Evolutionary conservation across 345 rosid species (phyloP).

Genomic region (Hypericum androsaemum): DNA sequence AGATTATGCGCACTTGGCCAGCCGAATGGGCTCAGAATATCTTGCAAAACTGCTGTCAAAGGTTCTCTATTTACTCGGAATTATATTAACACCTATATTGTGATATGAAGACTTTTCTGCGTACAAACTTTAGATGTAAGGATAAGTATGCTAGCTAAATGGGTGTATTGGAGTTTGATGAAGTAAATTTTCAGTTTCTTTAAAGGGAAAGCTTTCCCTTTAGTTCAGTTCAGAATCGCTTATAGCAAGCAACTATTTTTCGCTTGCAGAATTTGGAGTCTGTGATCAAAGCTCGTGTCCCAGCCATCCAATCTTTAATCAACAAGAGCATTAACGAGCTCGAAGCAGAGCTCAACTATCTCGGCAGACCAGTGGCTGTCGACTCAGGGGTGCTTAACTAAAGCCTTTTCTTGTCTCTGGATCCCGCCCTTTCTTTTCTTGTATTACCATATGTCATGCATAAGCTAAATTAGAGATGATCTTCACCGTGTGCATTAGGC

Average conservation of each 20-base stretch:
- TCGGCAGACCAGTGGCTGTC: conserved; percentile 3
- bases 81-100: background rate
- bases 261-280: conserved; percentile 6
- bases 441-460: background rate
- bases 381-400: conserved; percentile 1
- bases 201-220: background rate
- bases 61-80: background rate
- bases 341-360: background rate
- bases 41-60: conserved; percentile 8
- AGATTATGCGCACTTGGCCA: background rate
- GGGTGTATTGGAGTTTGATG: background rate
- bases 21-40: conserved; percentile 9
- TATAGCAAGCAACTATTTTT: background rate
- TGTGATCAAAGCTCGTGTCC: conserved; percentile 1
- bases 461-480: too few species aligned
- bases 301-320: conserved; percentile 3
- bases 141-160: too few species aligned
- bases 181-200: background rate
- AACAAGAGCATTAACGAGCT: conserved; percentile 5
- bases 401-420: background rate
- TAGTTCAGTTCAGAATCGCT: background rate
- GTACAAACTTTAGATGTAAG: too few species aligned
- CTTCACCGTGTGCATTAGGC: background rate
- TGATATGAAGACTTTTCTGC: too few species aligned
- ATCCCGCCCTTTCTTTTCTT: background rate